phyloP scores from a whole-genome alignment of 257 asterid species.

The Vinca minor region DNA sequence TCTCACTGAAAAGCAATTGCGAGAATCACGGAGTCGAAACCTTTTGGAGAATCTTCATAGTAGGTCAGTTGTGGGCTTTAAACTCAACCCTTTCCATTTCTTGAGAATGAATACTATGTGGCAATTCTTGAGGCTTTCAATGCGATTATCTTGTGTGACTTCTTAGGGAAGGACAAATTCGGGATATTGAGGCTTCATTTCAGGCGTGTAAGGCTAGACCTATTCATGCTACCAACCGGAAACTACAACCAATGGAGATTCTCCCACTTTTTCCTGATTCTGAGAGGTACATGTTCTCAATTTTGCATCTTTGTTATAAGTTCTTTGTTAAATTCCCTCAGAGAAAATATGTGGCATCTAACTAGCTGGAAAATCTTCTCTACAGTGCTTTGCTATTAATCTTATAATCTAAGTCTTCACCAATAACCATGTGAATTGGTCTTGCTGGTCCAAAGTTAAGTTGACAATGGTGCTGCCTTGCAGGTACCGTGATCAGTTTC shows the following conservation, averaged over 20 bases:
- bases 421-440: neutral
- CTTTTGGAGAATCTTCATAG: constrained; percentile 74
- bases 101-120: neutral
- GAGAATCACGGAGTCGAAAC: constrained; percentile 61
- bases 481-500: constrained; percentile 73
- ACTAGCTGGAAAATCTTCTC: neutral
- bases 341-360: neutral
- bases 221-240: constrained; percentile 63
- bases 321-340: neutral
- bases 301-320: constrained; percentile 13
- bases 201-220: constrained; percentile 78
- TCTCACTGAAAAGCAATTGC: constrained; percentile 78
- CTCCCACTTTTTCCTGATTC: constrained; percentile 79
- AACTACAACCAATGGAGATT: constrained; percentile 52
- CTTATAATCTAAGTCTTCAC: neutral
- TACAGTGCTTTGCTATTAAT: neutral
- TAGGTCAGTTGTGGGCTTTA: constrained; percentile 46
- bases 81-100: constrained; percentile 10
- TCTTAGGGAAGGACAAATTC: constrained; percentile 67
- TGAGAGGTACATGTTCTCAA: constrained; percentile 49
- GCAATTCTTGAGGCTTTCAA: neutral
- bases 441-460: neutral
- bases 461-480: constrained; percentile 8
- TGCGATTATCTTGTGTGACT: constrained; percentile 2
- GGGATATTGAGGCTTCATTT: constrained; percentile 65